These are phyloP conservation scores for Butyriboletus appendiculatus DNA, from an alignment of 1,284 basidiomycete species.

Conservation along the genomic window DNA sequence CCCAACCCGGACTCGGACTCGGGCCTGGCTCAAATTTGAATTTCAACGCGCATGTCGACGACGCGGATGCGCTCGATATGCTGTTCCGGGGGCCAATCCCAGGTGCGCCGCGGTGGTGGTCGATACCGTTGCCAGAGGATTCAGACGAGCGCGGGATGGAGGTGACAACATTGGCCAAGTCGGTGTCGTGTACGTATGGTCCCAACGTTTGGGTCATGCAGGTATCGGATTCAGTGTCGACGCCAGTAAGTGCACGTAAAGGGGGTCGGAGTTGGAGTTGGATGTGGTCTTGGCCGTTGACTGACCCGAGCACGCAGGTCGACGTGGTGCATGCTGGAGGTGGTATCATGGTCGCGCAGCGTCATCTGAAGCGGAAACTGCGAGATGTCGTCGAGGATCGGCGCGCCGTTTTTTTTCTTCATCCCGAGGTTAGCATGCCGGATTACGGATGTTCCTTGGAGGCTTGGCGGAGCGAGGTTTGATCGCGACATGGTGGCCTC, in stretches of 20 bases:
- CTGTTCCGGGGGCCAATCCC: constrained; percentile 5
- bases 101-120: constrained; percentile 28
- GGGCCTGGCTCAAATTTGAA: neutral
- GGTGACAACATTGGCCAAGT: neutral
- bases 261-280: no score
- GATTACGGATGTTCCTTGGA: neutral
- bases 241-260: no score
- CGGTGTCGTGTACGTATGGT: no score
- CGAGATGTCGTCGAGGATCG: constrained; percentile 10
- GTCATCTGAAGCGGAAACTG: constrained; percentile 19
- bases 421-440: no score
- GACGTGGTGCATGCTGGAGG: constrained; percentile 1
- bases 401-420: no score
- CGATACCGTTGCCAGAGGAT: constrained; percentile 17
- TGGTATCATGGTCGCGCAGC: constrained; percentile 11
- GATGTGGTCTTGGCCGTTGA: no score
- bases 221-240: no score
- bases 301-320: no score
- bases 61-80: neutral
- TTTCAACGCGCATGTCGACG: neutral
- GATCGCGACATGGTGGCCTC: neutral
- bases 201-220: no score
- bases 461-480: neutral
- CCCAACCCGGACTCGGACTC: no score
- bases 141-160: neutral